Conservation (phyloP, 306 rosid genomes). For the Glycine tomentella region DNA sequence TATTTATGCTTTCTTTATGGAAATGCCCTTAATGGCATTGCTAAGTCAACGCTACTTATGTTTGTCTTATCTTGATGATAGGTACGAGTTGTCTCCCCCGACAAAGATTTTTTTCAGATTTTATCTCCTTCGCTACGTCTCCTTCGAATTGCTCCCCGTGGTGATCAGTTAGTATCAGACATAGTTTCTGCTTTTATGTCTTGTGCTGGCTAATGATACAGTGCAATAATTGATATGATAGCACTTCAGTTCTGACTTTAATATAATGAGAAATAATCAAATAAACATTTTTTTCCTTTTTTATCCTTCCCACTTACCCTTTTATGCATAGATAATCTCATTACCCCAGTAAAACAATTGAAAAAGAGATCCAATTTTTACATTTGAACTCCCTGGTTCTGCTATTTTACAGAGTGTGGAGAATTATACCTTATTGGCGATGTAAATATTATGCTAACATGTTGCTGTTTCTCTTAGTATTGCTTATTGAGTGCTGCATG, state of each 20-base stretch:
- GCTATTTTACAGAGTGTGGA: slow-evolving; percentile 26
- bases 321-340: not conserved
- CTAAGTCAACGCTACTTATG: slow-evolving; percentile 35
- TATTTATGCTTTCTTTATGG: slow-evolving; percentile 27
- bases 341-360: not conserved
- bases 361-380: slow-evolving; percentile 8
- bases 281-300: not conserved
- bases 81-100: slow-evolving; percentile 99
- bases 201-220: slow-evolving; percentile 24
- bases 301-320: slow-evolving; percentile 1
- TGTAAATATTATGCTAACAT: slow-evolving; percentile 22
- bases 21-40: slow-evolving; percentile 37
- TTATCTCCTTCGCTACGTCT: slow-evolving; percentile 93
- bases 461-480: slow-evolving; percentile 5
- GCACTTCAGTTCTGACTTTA: slow-evolving; percentile 12
- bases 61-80: slow-evolving; percentile 50
- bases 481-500: slow-evolving; percentile 33
- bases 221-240: slow-evolving; percentile 41
- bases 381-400: slow-evolving; percentile 9
- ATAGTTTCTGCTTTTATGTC: slow-evolving; percentile 31
- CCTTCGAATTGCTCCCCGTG: slow-evolving; percentile 95
- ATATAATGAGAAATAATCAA: slow-evolving; percentile 23
- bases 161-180: slow-evolving; percentile 75
- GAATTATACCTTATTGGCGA: not conserved
- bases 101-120: slow-evolving; percentile 95